Percentiles rank a stretch among this genome's conserved stretches.
Conservation (phyloP, 495 filamentous ascomycete species). For the Aspergillus biplanus region DNA sequence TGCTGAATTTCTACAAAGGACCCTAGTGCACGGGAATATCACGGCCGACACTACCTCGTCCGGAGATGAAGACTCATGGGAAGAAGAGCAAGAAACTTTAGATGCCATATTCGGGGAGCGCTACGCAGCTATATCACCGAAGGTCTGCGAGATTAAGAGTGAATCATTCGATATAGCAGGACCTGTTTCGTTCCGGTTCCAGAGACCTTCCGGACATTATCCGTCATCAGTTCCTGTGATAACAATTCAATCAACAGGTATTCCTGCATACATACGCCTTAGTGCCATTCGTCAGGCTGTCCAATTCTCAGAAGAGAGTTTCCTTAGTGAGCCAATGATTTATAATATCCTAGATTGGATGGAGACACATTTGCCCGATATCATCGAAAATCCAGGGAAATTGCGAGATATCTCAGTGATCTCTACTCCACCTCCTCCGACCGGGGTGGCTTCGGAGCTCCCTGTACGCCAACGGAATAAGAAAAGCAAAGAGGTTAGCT, state of each 20-base stretch:
- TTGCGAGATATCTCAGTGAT: constrained; percentile 80
- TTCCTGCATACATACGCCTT: constrained; percentile 93
- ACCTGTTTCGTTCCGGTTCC: constrained; percentile 51
- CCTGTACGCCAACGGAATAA: constrained; percentile 57
- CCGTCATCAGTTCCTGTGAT: constrained; percentile 77
- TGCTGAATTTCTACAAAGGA: constrained; percentile 75
- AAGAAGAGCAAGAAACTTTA: constrained; percentile 79
- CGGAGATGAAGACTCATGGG: constrained; percentile 61
- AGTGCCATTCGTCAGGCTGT: constrained; percentile 83
- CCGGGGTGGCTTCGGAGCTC: constrained; percentile 29
- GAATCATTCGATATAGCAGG: constrained; percentile 43
- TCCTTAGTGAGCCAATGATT: constrained; percentile 83
- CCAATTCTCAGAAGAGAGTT: constrained; percentile 63
- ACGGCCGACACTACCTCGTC: constrained; percentile 24
- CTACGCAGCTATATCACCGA: constrained; percentile 57
- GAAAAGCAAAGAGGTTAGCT: constrained; percentile 42
- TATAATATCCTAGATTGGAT: constrained; percentile 91
- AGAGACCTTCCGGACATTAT: constrained; percentile 62
- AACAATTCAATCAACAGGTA: constrained; percentile 59
- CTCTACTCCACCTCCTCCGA: constrained; percentile 33
- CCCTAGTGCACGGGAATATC: constrained; percentile 52
- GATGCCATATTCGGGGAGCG: constrained; percentile 77
- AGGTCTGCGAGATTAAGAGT: constrained; percentile 66
- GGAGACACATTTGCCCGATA: constrained; percentile 71
- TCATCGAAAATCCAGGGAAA: constrained; percentile 80